Evolutionary conservation across 106 monocot species (phyloP).

Genomic region (Dioscorea alata): DNA sequence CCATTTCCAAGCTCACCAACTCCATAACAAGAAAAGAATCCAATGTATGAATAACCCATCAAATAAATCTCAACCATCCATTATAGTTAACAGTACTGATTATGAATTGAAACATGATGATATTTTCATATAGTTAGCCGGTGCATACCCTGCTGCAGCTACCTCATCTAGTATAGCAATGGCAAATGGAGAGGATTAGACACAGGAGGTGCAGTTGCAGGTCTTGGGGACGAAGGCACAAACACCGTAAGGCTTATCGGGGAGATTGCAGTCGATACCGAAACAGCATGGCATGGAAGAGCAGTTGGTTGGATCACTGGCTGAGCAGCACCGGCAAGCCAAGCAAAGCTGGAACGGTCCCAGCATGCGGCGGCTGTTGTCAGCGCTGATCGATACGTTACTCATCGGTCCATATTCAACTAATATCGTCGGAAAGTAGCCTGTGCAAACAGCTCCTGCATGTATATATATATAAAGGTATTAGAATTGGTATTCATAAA

Average conservation of each 20-base stretch:
- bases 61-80: too few species aligned
- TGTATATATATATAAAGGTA: neutral
- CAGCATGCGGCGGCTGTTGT: neutral
- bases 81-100: too few species aligned
- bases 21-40: too few species aligned
- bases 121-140: too few species aligned
- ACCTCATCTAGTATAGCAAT: neutral
- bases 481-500: too few species aligned
- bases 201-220: constrained; percentile 40
- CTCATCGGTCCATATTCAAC: constrained; percentile 7
- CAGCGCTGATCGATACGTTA: too few species aligned
- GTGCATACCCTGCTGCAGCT: neutral
- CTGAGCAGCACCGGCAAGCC: constrained; percentile 56
- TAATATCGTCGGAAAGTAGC: neutral
- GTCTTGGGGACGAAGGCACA: constrained; percentile 65
- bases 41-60: too few species aligned
- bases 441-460: neutral
- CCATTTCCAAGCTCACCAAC: too few species aligned
- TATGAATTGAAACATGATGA: too few species aligned
- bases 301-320: constrained; percentile 36
- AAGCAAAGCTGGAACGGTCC: constrained; percentile 71
- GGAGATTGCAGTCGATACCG: constrained; percentile 72
- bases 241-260: constrained; percentile 72
- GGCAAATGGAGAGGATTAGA: too few species aligned
- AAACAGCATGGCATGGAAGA: constrained; percentile 67